Evolutionary conservation across 108 stramenopile species (phyloP), one percentile per base, ranked within the genome.

Genomic region (Skeletonema marinoi): DNA sequence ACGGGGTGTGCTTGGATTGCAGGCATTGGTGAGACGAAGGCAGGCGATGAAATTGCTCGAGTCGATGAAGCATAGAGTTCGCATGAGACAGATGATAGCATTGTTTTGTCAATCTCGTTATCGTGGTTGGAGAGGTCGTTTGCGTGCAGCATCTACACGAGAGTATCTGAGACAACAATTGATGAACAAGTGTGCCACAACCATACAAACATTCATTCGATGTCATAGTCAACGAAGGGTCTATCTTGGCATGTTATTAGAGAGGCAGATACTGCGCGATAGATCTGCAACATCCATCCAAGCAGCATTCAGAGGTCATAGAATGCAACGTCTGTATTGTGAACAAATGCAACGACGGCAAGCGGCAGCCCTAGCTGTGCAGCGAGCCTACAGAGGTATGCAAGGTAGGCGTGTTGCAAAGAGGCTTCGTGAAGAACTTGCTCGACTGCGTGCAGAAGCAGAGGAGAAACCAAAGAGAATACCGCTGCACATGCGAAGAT

Each of bases 391-490:
- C 42, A 66, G 80, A 7, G 80, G 80, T 31, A 64, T 50, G 68
- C 10, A 32, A 16, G 80, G 69, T 1, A 61, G 80, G 38, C 46
- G 32, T 19, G 16, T 63, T 56, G 67, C 32, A 17, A 7, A 70
- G 2, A 51, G 42, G 32, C 38, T 65, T 32, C 67, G 80, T 8
- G 32, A 70, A 35, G 56, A 74, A 30, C 21, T 68, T 56, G 54
- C 32, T 13, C 60, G 63, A 12, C 9, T 32, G 64, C 46, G 32
- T 7, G 66, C 50, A 30, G 64, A 66, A 29, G 33, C 44, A 5
- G 73, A 81, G 12, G 73, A 81, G 25, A 81, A 81, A 67, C 70
- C 80, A 48, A 75, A 81, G 60, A 67, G 74, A 63, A 54, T 81
- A 50, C 80, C 80, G 10, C 60, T 81, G 38, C 80, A 81, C 50